A percentile compares a stretch with the other conserved stretches of the same genome.
These are phyloP conservation scores for Xylariaceae sp. DNA, from an alignment of 2,329 filamentous ascomycete genomes.

Conservation along the genomic window DNA sequence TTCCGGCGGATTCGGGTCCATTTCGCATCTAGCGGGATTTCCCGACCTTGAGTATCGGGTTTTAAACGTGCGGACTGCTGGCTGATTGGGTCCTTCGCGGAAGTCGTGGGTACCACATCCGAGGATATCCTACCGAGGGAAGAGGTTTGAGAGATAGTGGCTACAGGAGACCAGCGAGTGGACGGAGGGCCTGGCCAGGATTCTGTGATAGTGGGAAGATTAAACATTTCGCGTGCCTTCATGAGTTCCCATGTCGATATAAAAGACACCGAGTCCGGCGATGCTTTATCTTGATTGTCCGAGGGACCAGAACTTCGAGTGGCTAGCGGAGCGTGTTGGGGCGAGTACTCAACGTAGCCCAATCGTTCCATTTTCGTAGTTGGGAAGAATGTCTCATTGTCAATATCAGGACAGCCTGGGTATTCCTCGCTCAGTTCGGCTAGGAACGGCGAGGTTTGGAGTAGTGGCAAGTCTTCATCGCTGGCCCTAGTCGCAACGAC, in stretches of 20 bases:
- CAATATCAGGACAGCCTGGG: slow-evolving; percentile 31
- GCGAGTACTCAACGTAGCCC: slow-evolving; percentile 32
- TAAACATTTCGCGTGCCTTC: slow-evolving; percentile 38
- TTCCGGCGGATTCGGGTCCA: slow-evolving; percentile 57
- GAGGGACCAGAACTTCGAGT: slow-evolving; percentile 28
- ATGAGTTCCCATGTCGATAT: slow-evolving; percentile 55
- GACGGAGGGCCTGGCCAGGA: neutral
- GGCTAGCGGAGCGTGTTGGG: slow-evolving; percentile 22
- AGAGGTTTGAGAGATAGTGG: slow-evolving; percentile 29
- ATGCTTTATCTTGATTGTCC: slow-evolving; percentile 33
- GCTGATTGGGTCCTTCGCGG: neutral
- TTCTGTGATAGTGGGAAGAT: slow-evolving; percentile 36
- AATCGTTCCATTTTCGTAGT: slow-evolving; percentile 39
- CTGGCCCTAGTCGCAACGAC: slow-evolving; percentile 39
- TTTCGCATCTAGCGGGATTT: slow-evolving; percentile 53
- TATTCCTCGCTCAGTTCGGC: slow-evolving; percentile 35
- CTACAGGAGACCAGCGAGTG: slow-evolving; percentile 1
- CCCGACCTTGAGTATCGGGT: slow-evolving; percentile 54
- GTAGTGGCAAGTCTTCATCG: slow-evolving; percentile 40
- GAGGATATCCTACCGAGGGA: slow-evolving; percentile 22
- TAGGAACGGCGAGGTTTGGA: slow-evolving; percentile 26
- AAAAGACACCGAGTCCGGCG: slow-evolving; percentile 40
- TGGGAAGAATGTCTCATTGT: slow-evolving; percentile 42
- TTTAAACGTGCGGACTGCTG: slow-evolving; percentile 41
- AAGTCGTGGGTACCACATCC: neutral